Conservation (phyloP, 73 alveolate species). For the Strombidium stylifer region DNA sequence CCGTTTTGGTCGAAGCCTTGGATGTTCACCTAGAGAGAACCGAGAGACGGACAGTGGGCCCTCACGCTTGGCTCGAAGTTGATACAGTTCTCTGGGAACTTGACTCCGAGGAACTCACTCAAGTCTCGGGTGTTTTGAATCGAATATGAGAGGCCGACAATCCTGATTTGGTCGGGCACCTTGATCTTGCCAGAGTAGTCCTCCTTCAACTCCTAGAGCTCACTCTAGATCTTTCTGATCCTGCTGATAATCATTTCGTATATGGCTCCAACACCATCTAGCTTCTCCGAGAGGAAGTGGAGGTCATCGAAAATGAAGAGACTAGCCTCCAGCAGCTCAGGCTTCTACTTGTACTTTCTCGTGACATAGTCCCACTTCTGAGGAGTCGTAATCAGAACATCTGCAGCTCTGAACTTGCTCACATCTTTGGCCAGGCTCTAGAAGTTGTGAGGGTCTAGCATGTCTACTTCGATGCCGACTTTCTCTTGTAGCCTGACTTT, state of each 20-base stretch:
- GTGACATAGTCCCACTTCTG: slow-evolving; percentile 87
- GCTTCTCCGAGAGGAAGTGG: slow-evolving; percentile 75
- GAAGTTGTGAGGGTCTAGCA: too few species aligned
- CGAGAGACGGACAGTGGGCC: too few species aligned
- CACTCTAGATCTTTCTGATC: slow-evolving; percentile 72
- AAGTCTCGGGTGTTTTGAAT: slow-evolving; percentile 88
- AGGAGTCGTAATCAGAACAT: slow-evolving; percentile 69
- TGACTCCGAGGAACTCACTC: slow-evolving; percentile 80
- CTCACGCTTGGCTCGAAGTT: slow-evolving; percentile 82
- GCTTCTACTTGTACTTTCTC: slow-evolving; percentile 76
- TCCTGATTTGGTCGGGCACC: too few species aligned
- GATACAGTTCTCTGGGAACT: slow-evolving; percentile 60
- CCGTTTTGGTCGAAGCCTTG: slow-evolving; percentile 77
- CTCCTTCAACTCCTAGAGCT: too few species aligned
- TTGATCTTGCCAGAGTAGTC: too few species aligned
- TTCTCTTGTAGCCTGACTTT: slow-evolving; percentile 35
- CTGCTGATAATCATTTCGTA: slow-evolving; percentile 84
- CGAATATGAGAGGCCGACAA: slow-evolving; percentile 83
- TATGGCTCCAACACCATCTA: slow-evolving; percentile 52
- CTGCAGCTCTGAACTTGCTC: too few species aligned
- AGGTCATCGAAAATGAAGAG: slow-evolving; percentile 86
- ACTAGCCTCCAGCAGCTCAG: slow-evolving; percentile 35
- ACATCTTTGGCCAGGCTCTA: too few species aligned
- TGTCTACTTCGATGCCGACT: slow-evolving; percentile 42
- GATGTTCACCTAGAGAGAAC: slow-evolving; percentile 73